These are phyloP conservation scores for Penicillium sp. DNA, from an alignment of 2,329 filamentous ascomycete genomes.

Conservation along the genomic window DNA sequence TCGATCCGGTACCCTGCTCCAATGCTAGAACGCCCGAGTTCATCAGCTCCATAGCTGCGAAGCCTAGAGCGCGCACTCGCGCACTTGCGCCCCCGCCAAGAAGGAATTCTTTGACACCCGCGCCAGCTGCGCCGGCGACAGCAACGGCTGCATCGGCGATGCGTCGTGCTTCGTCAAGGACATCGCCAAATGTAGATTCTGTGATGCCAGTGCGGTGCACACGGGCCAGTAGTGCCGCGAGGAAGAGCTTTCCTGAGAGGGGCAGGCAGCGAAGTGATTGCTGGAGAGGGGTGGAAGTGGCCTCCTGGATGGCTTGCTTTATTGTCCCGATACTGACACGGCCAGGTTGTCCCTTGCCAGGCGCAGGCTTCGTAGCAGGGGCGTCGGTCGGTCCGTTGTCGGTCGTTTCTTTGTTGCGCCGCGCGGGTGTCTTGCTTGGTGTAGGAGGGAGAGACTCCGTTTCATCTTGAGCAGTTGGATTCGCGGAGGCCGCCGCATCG, in stretches of 20 bases:
- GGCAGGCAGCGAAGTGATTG: conserved; percentile 80
- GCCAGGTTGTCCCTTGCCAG: conserved; percentile 30
- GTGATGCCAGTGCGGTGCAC: conserved; percentile 76
- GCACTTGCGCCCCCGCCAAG: conserved; percentile 40
- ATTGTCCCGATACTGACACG: conserved; percentile 88
- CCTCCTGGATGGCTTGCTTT: conserved; percentile 90
- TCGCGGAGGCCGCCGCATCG: conserved; percentile 32
- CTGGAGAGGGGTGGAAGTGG: conserved; percentile 85
- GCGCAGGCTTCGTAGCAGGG: conserved; percentile 15
- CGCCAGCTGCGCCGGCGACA: conserved; percentile 48
- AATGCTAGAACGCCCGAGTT: conserved; percentile 83
- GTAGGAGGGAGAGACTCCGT: conserved; percentile 39
- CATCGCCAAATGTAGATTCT: conserved; percentile 82
- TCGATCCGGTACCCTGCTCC: conserved; percentile 47
- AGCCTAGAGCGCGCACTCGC: conserved; percentile 57
- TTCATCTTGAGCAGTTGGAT: conserved; percentile 23
- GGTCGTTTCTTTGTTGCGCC: conserved; percentile 20
- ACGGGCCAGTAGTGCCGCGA: conserved; percentile 73
- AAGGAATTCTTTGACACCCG: conserved; percentile 57
- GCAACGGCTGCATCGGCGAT: conserved; percentile 48
- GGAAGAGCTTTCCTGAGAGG: conserved; percentile 73
- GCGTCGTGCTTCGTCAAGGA: conserved; percentile 75
- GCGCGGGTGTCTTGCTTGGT: conserved; percentile 40
- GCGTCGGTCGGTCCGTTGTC: conserved; percentile 9
- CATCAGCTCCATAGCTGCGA: conserved; percentile 73